phyloP scores from a whole-genome alignment of 768 basidiomycete species.

The Lactifluus subvellereus region DNA sequence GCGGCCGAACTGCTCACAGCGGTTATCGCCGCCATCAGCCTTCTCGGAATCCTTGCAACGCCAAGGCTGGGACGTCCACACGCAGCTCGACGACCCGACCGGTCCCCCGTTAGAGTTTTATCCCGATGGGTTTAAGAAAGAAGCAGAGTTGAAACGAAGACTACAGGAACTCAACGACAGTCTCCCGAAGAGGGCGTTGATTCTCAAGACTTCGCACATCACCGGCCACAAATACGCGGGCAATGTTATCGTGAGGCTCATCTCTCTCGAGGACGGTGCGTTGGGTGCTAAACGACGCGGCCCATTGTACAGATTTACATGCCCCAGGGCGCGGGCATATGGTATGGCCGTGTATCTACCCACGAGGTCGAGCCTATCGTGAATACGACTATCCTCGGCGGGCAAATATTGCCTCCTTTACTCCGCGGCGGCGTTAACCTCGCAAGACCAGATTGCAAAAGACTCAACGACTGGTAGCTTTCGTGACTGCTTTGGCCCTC shows the following conservation, averaged over 20 bases:
- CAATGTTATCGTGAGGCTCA: conserved; percentile 71
- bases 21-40: conserved; percentile 37
- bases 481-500: not conserved
- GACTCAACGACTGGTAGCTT: conserved; percentile 65
- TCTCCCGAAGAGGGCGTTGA: conserved; percentile 62
- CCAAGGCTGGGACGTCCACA: conserved; percentile 72
- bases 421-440: conserved; percentile 85
- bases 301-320: conserved; percentile 63
- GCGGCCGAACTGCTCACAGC: not conserved
- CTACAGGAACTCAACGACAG: conserved; percentile 48
- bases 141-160: conserved; percentile 45
- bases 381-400: conserved; percentile 78
- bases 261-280: not conserved
- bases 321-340: conserved; percentile 78
- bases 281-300: not conserved
- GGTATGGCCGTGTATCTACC: conserved; percentile 92
- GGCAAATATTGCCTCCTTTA: conserved; percentile 77
- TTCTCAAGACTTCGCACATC: conserved; percentile 83
- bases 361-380: conserved; percentile 85
- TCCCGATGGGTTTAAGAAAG: conserved; percentile 46
- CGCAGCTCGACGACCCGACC: conserved; percentile 58
- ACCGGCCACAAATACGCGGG: conserved; percentile 94
- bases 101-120: conserved; percentile 58
- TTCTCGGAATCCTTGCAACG: conserved; percentile 57
- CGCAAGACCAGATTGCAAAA: conserved; percentile 56